Base-by-base conservation (phyloP, 2,329 filamentous ascomycete species). In the Bretziella fagacearum region DNA sequence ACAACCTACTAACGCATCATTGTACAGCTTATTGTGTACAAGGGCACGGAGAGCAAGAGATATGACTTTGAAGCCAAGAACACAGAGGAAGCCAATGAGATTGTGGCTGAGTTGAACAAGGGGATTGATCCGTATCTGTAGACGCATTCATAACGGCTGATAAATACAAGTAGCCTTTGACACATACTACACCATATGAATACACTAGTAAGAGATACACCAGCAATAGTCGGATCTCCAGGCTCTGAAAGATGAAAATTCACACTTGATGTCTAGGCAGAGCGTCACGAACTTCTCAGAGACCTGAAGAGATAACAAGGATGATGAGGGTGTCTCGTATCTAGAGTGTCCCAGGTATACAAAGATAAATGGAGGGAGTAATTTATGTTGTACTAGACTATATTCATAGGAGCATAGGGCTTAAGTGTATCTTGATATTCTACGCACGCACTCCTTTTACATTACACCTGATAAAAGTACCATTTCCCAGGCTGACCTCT, bases 41-140 rank as follows among this genome's bases (percentile, higher is more conserved):
- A 78, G 58, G 76, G 79, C 42, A 74, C 77, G 1, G 83, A 87
- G 63, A 79, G 72, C 52, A 89, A 89, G 63, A 65, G 83, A 51
- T 91, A 91, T 61, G 84, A 91, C 54, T 91, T 91, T 59, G 84
- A 89, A 62, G 77, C 82, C n/a, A 74, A 72, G 53, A 80, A 68
- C 53, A 67, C 71, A 8, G 74, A 77, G 25, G 82, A 87, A 61
- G 83, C 84, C 36, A 67, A 73, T n/a, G 81, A 84, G 58, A 84
- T 91, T 58, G 82, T 89, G 23, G 69, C 66, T 49, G 82, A 86
- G 63, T 74, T 91, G 52, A 83, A 82, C 62, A 84, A 77, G 61
- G 81, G 81, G 25, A 77, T 84, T 46, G 73, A 76, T 27, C 75
- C 78, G 20, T 82, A 81, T 55, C 61, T 70, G 39, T 70, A 74